These are phyloP conservation scores for Fraxinus greggii DNA, from an alignment of 305 asterid species.

Conservation along the genomic window DNA sequence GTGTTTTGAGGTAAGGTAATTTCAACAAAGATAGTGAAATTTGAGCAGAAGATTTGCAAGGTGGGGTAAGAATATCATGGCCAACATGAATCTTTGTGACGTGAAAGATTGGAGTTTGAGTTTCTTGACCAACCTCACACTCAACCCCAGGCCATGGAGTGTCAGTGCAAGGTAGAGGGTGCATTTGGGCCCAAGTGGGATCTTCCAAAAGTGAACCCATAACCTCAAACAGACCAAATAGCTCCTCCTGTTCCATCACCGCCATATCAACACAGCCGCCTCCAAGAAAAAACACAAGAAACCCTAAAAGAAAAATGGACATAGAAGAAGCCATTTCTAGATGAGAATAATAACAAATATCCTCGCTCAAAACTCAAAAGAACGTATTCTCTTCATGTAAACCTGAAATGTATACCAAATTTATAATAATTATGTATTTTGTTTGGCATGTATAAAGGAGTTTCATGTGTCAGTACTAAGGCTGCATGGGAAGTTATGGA, in stretches of 20 bases:
- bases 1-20: slow-evolving; percentile 52
- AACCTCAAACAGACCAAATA: slow-evolving; percentile 52
- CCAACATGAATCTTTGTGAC: slow-evolving; percentile 58
- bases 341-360: not conserved
- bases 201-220: slow-evolving; percentile 62
- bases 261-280: not conserved
- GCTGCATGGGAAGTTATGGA: slow-evolving; percentile 31
- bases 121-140: slow-evolving; percentile 51
- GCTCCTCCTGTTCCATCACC: slow-evolving; percentile 53
- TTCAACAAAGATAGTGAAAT: slow-evolving; percentile 37
- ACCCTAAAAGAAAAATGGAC: slow-evolving; percentile 24
- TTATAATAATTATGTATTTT: not conserved
- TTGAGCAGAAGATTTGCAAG: slow-evolving; percentile 47
- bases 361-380: not conserved
- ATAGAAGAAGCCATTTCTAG: slow-evolving; percentile 24
- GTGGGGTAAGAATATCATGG: slow-evolving; percentile 42
- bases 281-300: slow-evolving; percentile 26
- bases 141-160: slow-evolving; percentile 73
- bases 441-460: not conserved
- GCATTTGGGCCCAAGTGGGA: slow-evolving; percentile 52
- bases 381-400: not conserved
- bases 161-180: slow-evolving; percentile 55
- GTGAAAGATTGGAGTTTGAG: slow-evolving; percentile 35
- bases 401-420: not conserved
- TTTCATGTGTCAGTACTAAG: slow-evolving; percentile 34